Evolutionary conservation across 2,329 filamentous ascomycete species (phyloP).

Genomic region (Apiospora aurea): DNA sequence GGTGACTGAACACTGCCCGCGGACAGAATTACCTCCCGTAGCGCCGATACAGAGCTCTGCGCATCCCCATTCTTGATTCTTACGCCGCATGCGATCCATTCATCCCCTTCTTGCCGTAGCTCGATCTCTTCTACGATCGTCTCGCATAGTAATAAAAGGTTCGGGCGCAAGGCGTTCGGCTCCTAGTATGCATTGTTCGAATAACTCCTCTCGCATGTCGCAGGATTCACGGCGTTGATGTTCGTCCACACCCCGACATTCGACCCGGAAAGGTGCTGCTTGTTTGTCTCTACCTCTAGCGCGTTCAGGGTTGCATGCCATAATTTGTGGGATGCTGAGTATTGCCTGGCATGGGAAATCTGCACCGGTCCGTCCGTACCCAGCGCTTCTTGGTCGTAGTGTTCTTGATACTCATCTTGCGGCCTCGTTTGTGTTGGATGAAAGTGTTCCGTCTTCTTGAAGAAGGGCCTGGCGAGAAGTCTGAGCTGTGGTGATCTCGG

Average conservation of each 20-base stretch:
- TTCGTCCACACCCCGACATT: conserved; percentile 51
- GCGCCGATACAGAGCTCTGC: conserved; percentile 42
- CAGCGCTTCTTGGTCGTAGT: conserved; percentile 48
- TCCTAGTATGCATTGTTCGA: conserved; percentile 50
- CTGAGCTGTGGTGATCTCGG: background rate
- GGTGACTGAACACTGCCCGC: conserved; percentile 65
- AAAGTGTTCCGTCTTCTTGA: conserved; percentile 58
- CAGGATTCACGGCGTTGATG: conserved; percentile 43
- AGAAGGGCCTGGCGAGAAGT: conserved; percentile 50
- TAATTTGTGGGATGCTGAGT: conserved; percentile 49
- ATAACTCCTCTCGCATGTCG: conserved; percentile 46
- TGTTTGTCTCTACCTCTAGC: conserved; percentile 46
- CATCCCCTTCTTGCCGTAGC: conserved; percentile 41
- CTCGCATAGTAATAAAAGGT: conserved; percentile 55
- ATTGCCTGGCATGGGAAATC: conserved; percentile 52
- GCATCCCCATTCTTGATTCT: conserved; percentile 48
- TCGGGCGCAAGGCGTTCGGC: conserved; percentile 46
- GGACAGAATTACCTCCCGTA: conserved; percentile 62
- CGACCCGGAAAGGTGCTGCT: conserved; percentile 46
- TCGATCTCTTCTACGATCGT: conserved; percentile 55
- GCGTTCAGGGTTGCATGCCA: conserved; percentile 52
- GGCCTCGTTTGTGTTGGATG: conserved; percentile 44
- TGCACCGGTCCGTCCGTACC: conserved; percentile 56
- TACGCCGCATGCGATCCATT: conserved; percentile 48
- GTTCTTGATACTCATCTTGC: conserved; percentile 44